These are phyloP conservation scores for Fusarium guadeloupense DNA, from an alignment of 2,329 filamentous ascomycete genomes.

Conservation along the genomic window DNA sequence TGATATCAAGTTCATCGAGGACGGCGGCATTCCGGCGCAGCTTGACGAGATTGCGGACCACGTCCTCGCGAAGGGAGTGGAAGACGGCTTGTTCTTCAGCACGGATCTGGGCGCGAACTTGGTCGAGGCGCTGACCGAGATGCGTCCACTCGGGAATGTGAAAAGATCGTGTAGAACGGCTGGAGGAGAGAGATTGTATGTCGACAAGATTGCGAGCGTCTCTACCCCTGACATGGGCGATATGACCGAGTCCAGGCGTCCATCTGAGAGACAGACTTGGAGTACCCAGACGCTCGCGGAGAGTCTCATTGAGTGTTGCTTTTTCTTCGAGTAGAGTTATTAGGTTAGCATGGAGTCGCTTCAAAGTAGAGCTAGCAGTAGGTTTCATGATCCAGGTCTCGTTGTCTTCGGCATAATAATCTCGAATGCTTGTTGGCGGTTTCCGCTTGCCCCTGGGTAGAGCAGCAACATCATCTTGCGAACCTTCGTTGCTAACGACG, in stretches of 20 bases:
- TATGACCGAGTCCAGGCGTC: slow-evolving; percentile 87
- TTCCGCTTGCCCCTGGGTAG: slow-evolving; percentile 65
- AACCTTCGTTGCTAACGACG: slow-evolving; percentile 73
- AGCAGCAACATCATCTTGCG: slow-evolving; percentile 62
- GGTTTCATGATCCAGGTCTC: slow-evolving; percentile 73
- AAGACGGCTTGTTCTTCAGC: slow-evolving; percentile 87
- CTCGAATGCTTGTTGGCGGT: slow-evolving; percentile 58
- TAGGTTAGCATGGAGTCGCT: slow-evolving; percentile 74
- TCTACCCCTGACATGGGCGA: slow-evolving; percentile 89
- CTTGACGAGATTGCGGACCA: slow-evolving; percentile 83
- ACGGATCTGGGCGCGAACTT: slow-evolving; percentile 78
- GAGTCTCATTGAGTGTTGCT: slow-evolving; percentile 62
- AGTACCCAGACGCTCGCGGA: slow-evolving; percentile 70
- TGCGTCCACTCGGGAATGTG: slow-evolving; percentile 85
- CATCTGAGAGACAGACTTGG: slow-evolving; percentile 81
- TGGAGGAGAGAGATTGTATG: slow-evolving; percentile 70
- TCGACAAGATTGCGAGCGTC: slow-evolving; percentile 60
- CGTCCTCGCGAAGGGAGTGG: slow-evolving; percentile 74
- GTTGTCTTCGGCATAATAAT: slow-evolving; percentile 68
- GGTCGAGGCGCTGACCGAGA: slow-evolving; percentile 82
- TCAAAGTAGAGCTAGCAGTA: slow-evolving; percentile 72
- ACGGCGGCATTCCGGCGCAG: slow-evolving; percentile 90
- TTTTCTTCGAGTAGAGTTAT: slow-evolving; percentile 69
- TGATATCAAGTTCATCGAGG: slow-evolving; percentile 91
- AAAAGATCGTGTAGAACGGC: slow-evolving; percentile 85